phyloP scores from a whole-genome alignment of 2,329 filamentous ascomycete species.

The Cryphonectria japonica region DNA sequence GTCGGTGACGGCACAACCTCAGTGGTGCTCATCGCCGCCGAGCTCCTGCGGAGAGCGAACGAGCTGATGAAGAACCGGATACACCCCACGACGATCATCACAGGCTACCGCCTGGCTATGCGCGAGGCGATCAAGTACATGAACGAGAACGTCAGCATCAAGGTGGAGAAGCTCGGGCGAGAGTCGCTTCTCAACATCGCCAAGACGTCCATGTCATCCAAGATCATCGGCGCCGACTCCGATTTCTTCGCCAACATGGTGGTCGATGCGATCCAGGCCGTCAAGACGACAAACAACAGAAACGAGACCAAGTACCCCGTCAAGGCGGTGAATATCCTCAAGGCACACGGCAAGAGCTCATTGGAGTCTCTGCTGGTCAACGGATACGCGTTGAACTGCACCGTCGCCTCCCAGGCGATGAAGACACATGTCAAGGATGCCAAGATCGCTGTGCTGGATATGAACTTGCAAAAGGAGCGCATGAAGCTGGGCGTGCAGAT shows the following conservation, averaged over 20 bases:
- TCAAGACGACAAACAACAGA: conserved; percentile 90
- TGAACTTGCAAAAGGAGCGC: conserved; percentile 98
- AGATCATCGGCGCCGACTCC: conserved; percentile 94
- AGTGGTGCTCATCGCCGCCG: conserved; percentile 94
- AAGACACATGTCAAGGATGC: conserved; percentile 88
- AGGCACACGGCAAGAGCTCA: conserved; percentile 93
- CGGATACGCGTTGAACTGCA: conserved; percentile 98
- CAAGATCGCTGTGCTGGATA: conserved; percentile 95
- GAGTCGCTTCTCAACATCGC: conserved; percentile 94
- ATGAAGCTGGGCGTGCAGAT: conserved; percentile 99
- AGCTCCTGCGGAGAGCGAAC: conserved; percentile 90
- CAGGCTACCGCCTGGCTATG: conserved; percentile 92
- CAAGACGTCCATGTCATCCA: conserved; percentile 99
- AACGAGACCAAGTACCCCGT: conserved; percentile 95
- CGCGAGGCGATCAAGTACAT: conserved; percentile 98
- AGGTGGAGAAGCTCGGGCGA: conserved; percentile 87
- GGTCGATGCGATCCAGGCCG: conserved; percentile 92
- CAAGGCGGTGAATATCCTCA: conserved; percentile 98
- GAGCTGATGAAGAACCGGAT: conserved; percentile 99
- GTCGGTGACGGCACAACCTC: conserved; percentile 98
- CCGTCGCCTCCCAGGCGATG: conserved; percentile 98
- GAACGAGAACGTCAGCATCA: conserved; percentile 96
- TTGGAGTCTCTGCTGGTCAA: conserved; percentile 89
- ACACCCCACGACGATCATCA: conserved; percentile 99
- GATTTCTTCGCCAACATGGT: conserved; percentile 98